phyloP scores from a whole-genome alignment of 2,329 filamentous ascomycete genomes.

The Fusarium sororula region DNA sequence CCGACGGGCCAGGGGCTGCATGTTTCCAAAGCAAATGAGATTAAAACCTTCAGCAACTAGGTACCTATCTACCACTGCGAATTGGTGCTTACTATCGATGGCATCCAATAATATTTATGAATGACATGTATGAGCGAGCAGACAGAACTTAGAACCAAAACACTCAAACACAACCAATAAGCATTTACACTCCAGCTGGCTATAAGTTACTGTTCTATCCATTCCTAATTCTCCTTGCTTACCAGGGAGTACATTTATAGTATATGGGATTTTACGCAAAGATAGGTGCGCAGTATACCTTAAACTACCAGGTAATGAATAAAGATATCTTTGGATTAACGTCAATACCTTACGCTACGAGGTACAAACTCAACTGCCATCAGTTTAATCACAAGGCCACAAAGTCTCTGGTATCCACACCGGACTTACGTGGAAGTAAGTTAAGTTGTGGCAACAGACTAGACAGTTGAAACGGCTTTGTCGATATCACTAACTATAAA shows the following conservation, averaged over 20 bases:
- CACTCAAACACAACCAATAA: not conserved
- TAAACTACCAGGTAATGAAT: not conserved
- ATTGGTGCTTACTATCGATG: not conserved
- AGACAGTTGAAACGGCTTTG: not conserved
- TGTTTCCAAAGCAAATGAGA: conserved; percentile 23
- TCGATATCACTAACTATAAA: not conserved
- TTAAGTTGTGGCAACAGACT: not conserved
- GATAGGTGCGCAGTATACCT: not conserved
- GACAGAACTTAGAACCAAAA: no score
- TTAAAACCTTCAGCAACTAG: conserved; percentile 16
- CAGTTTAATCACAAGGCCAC: not conserved
- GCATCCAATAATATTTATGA: not conserved
- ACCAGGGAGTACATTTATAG: not conserved
- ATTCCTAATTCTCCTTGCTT: not conserved
- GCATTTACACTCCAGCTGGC: not conserved
- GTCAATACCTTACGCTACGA: not conserved
- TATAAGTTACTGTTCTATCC: not conserved
- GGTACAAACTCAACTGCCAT: not conserved
- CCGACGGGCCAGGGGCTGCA: conserved; percentile 11
- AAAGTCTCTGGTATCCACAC: not conserved
- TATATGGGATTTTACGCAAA: not conserved
- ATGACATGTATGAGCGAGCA: not conserved
- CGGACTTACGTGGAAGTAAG: not conserved
- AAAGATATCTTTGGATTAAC: not conserved
- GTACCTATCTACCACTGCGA: not conserved